These are phyloP conservation scores for Vitis amurensis DNA, from an alignment of 164 flowering plant species.

Conservation along the genomic window DNA sequence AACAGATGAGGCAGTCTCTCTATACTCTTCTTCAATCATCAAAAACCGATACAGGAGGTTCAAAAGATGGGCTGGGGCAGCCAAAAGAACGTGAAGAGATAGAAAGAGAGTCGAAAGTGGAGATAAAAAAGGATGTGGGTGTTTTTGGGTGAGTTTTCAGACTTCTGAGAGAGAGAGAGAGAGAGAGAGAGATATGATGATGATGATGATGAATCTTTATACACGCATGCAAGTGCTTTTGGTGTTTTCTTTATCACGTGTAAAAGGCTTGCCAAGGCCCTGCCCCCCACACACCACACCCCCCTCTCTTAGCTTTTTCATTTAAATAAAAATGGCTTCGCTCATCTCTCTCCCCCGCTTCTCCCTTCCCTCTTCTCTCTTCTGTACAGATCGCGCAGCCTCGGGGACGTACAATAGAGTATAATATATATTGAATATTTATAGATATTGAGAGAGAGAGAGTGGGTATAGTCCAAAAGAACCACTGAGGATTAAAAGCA, in stretches of 20 bases:
- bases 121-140: constrained; percentile 1
- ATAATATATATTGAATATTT: not conserved
- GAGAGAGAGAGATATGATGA: constrained; percentile 17
- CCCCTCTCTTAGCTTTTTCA: constrained; percentile 7
- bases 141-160: no score
- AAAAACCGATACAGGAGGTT: no score
- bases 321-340: not conserved
- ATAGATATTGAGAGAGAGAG: constrained; percentile 11
- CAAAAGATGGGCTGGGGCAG: no score
- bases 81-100: constrained; percentile 1
- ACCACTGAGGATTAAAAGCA: constrained; percentile 36
- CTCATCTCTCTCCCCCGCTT: not conserved
- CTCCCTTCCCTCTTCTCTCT: not conserved
- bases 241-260: constrained; percentile 81
- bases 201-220: constrained; percentile 47
- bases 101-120: constrained; percentile 7
- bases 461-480: constrained; percentile 31
- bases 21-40: not conserved
- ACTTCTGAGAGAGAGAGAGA: not conserved
- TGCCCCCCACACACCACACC: constrained; percentile 5
- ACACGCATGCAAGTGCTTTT: constrained; percentile 81
- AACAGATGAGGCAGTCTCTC: no score
- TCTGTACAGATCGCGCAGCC: constrained; percentile 43
- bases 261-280: constrained; percentile 48
- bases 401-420: constrained; percentile 30